Conservation (phyloP, 257 asterid species). For the Apocynum venetum region DNA sequence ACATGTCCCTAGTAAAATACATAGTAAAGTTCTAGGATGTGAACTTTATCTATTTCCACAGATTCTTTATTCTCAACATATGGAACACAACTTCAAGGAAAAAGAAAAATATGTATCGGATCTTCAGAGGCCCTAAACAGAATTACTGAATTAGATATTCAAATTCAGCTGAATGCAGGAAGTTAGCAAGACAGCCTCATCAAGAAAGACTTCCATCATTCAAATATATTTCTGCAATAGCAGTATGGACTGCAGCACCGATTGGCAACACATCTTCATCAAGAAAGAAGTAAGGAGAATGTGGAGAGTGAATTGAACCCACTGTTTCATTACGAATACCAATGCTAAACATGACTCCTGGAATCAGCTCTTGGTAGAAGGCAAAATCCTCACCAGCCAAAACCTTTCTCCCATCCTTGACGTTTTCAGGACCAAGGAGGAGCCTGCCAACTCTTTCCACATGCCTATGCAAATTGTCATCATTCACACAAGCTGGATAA, state of each 20-base stretch:
- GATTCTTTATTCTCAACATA: neutral
- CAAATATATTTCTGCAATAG: conserved; percentile 38
- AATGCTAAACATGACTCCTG: conserved; percentile 55
- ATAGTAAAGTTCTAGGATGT: neutral
- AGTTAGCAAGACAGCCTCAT: neutral
- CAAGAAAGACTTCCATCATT: conserved; percentile 12
- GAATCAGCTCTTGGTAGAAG: conserved; percentile 68
- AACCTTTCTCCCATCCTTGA: conserved; percentile 39
- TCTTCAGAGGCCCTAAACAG: neutral
- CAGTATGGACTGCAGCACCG: conserved; percentile 58
- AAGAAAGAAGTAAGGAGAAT: conserved; percentile 74
- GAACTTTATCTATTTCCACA: neutral
- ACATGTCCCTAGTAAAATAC: neutral
- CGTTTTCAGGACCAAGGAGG: conserved; percentile 50
- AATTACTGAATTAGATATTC: neutral
- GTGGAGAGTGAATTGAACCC: conserved; percentile 63
- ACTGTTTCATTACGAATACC: conserved; percentile 61
- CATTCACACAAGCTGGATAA: conserved; percentile 71
- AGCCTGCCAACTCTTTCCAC: conserved; percentile 55
- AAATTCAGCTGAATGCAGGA: no score
- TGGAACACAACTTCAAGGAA: neutral
- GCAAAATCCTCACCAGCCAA: conserved; percentile 91
- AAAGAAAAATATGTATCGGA: neutral
- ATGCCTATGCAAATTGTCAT: conserved; percentile 46
- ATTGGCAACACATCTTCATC: conserved; percentile 75